These are phyloP conservation scores for Cucurbita moschata DNA, from an alignment of 306 rosid genomes.

Conservation along the genomic window DNA sequence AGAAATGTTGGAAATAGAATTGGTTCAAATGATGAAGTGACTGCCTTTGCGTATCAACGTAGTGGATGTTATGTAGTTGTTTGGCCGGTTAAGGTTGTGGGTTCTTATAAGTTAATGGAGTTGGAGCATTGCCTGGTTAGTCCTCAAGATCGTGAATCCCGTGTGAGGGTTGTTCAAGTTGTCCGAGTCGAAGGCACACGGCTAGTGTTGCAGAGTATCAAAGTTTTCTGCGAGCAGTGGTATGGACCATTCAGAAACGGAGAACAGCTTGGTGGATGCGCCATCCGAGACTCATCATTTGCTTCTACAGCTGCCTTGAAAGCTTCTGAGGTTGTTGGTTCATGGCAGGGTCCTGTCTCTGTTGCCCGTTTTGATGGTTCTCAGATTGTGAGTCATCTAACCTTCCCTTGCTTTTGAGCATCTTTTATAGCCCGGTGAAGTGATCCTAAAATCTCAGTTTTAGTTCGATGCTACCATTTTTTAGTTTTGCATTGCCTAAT, in stretches of 20 bases:
- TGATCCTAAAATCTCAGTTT: neutral
- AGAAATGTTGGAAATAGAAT: conserved; percentile 24
- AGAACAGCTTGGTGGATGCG: conserved; percentile 90
- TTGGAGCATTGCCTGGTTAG: conserved; percentile 75
- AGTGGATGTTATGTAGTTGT: conserved; percentile 71
- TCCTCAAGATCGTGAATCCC: conserved; percentile 71
- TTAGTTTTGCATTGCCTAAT: neutral
- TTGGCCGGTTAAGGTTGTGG: conserved; percentile 35
- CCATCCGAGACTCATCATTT: conserved; percentile 75
- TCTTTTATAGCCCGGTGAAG: neutral
- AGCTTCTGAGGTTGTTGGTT: conserved; percentile 59
- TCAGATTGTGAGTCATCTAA: conserved; percentile 34
- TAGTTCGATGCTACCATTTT: neutral
- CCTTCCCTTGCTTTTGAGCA: neutral
- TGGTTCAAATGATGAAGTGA: conserved; percentile 20
- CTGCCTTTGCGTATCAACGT: conserved; percentile 66
- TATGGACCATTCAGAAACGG: conserved; percentile 98
- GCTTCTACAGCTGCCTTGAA: conserved; percentile 52
- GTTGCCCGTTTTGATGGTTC: conserved; percentile 26
- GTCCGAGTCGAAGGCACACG: conserved; percentile 26
- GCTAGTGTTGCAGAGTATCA: conserved; percentile 32
- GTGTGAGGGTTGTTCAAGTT: conserved; percentile 67
- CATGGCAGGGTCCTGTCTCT: conserved; percentile 52
- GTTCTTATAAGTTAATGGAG: conserved; percentile 29
- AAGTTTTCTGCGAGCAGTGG: conserved; percentile 83